Base-by-base conservation (phyloP, 78 protist genomes). In the Mastigamoeba balamuthi region DNA sequence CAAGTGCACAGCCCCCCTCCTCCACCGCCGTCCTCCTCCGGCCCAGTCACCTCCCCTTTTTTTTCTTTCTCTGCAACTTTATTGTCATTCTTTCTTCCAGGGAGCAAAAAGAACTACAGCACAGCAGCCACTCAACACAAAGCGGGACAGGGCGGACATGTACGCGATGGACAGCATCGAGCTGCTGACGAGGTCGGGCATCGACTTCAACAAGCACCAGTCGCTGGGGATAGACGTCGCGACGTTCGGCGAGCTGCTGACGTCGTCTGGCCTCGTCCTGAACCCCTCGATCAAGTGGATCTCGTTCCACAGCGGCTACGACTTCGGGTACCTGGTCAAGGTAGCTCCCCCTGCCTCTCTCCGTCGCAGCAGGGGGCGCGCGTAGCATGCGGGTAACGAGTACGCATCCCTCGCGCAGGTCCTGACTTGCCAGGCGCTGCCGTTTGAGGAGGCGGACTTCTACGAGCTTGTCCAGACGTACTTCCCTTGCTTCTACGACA, bases 101-200 rank as follows among this genome's bases (percentile, higher is more conserved):
- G n/a, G n/a, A n/a, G n/a, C n/a, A n/a, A n/a, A n/a, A n/a, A n/a
- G n/a, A n/a, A n/a, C n/a, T n/a, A n/a, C n/a, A n/a, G n/a, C n/a
- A n/a, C n/a, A n/a, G n/a, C n/a, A n/a, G n/a, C n/a, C n/a, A n/a
- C n/a, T n/a, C n/a, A n/a, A n/a, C n/a, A n/a, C n/a, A n/a, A n/a
- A n/a, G n/a, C n/a, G 23, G 53, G 27, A 10, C 42, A 83, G 88
- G 41, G 83, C 70, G 17, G 97, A 97, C 75, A 85, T 90, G 86
- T 90, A 89, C 75, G 98, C 98, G 35, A 88, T 88, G 74, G 99
- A 95, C 80, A 85, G 95, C 27, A 96, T 96, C 41, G 97, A 95
- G 44, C 80, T 96, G 35, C 86, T 98, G 30, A 69, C 81, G 23
- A 66, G 86, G 37, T 88, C 97, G 1, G 99, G 99, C 29, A 89